Percentiles rank a stretch among this genome's conserved stretches.
These are phyloP conservation scores for Straminergon stramineum DNA, from an alignment of 225 moss, liverwort and hornwort species.

Conservation along the genomic window DNA sequence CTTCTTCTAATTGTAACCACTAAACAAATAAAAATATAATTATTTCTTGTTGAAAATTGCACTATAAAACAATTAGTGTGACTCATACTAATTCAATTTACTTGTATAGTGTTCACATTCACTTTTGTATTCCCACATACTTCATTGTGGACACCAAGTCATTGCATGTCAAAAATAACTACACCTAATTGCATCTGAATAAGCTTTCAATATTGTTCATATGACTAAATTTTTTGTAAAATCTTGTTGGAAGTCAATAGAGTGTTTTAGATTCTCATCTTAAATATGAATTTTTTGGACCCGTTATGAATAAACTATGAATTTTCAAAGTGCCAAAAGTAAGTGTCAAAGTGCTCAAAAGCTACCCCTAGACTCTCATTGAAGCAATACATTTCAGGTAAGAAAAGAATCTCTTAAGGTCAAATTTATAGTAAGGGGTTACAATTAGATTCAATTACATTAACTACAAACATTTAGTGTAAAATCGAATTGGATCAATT, in stretches of 20 bases:
- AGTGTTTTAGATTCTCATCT: too few species aligned
- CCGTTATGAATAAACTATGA: neutral
- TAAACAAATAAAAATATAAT: neutral
- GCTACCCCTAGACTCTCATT: neutral
- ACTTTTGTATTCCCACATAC: neutral
- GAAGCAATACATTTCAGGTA: too few species aligned
- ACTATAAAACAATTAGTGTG: neutral
- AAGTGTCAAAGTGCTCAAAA: neutral
- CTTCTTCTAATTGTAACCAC: too few species aligned
- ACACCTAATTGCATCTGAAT: neutral
- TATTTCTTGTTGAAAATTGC: neutral
- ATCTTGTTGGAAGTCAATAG: neutral
- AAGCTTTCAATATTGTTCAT: neutral
- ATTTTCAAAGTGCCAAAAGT: neutral
- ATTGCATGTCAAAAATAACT: neutral
- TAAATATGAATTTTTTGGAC: neutral
- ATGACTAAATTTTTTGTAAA: neutral
- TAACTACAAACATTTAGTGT: neutral
- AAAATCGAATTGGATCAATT: neutral
- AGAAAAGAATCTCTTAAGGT: neutral
- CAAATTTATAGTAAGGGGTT: accelerated
- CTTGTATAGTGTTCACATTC: neutral
- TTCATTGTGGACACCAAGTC: neutral
- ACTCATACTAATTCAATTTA: neutral
- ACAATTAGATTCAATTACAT: neutral